phyloP scores from a whole-genome alignment of 176 grass and related monocot species.

The Oropetium thomaeum region DNA sequence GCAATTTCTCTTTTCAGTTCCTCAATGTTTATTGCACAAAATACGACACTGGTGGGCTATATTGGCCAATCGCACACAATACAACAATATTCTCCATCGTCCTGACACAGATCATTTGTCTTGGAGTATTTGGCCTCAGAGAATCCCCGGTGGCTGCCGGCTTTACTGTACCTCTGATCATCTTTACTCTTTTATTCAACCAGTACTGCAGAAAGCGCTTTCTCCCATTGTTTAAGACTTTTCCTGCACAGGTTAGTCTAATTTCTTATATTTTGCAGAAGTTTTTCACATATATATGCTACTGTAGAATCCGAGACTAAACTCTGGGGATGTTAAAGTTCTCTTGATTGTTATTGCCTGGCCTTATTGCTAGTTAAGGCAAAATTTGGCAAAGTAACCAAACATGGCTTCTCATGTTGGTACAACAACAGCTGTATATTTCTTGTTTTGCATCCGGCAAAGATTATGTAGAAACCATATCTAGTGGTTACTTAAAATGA shows the following conservation, averaged over 20 bases:
- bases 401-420: background rate
- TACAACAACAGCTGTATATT: background rate
- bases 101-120: slow-evolving; percentile 84
- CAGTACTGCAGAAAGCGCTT: slow-evolving; percentile 79
- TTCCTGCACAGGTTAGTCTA: slow-evolving; percentile 68
- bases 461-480: background rate
- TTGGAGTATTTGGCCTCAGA: slow-evolving; percentile 83
- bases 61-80: slow-evolving; percentile 89
- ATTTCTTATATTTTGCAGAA: background rate
- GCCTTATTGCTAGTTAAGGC: background rate
- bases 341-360: background rate
- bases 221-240: slow-evolving; percentile 71
- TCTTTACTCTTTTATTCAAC: slow-evolving; percentile 85
- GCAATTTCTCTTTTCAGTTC: slow-evolving; percentile 47
- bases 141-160: slow-evolving; percentile 72
- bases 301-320: background rate
- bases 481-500: background rate
- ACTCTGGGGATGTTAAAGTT: background rate
- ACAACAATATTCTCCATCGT: slow-evolving; percentile 88
- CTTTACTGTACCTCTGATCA: slow-evolving; percentile 74
- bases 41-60: slow-evolving; percentile 75
- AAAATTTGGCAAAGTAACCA: background rate
- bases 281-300: background rate
- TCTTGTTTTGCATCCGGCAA: background rate
- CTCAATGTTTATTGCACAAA: slow-evolving; percentile 79